Base-by-base conservation (phyloP, 495 filamentous ascomycete genomes). In the Cenococcum geophilum region DNA sequence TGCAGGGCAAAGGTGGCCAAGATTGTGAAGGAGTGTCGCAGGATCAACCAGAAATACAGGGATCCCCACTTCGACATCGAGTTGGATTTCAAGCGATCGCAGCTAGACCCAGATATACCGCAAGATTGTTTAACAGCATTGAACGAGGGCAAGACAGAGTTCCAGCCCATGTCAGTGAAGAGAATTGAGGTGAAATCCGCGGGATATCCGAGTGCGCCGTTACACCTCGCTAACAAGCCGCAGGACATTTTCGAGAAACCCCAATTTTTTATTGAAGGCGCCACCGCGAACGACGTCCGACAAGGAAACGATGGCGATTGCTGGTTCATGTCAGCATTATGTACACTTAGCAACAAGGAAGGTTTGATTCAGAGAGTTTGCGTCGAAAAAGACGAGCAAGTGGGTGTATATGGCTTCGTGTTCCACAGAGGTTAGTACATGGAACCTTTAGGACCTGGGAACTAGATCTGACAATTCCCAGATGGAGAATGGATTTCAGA, bases 361-460 rank as follows among this genome's bases (percentile, higher is more conserved):
- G 85, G 82, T 0, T 74, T 96, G 61, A 88, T 96, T 57, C 83
- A 91, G 67, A 82, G 80, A 51, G 79, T 96, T 12, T 97, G 92
- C 69, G 89, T 96, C n/a, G 85, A 82, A 20, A 77, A 82, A 16
- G 82, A 96, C 69, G 85, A 92, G 69, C 76, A 80, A 49, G 83
- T 95, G 27, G 92, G 92, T 5, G 91, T 96, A 18, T 96, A 97
- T 68, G 92, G 92, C 0, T 96, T 96, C 70, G 91, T 96, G 10
- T 96, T 97, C 71, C 82, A 90, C 74, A 83, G 92, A 67, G 84
- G 83, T 86, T 72, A 64, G 62, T 40, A 11, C 27, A 34, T 27
- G 40, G 54, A 52, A 59, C 36, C 10, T 23, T 27, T 18, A 42
- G 43, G 36, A 25, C 32, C 36, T 50, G 37, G 60, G 55, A 36